Conservation (phyloP, 164 flowering plant species). For the Piper longum region DNA sequence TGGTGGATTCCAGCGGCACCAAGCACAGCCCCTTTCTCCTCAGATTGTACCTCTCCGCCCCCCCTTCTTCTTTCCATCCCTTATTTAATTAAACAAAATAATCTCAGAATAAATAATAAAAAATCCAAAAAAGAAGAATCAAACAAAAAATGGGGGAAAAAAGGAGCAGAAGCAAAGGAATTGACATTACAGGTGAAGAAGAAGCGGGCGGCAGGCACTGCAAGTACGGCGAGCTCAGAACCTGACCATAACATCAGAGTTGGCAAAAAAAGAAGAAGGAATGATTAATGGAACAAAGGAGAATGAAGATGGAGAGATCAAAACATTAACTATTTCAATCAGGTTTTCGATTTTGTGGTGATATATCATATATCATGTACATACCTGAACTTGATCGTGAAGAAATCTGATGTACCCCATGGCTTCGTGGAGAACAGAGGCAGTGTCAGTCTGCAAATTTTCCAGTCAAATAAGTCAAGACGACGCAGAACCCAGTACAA, state of each 20-base stretch:
- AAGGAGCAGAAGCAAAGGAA: neutral
- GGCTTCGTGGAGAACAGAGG: slow-evolving; percentile 89
- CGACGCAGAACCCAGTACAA: no score
- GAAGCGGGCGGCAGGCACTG: slow-evolving; percentile 21
- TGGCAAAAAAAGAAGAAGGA: neutral
- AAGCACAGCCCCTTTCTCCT: slow-evolving; percentile 68
- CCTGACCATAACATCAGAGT: slow-evolving; percentile 9
- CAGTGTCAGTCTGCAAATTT: slow-evolving; percentile 70
- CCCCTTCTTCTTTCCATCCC: slow-evolving; percentile 5
- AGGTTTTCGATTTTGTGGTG: neutral
- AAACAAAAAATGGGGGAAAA: neutral
- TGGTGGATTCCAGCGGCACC: slow-evolving; percentile 47
- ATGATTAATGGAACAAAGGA: neutral
- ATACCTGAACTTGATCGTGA: slow-evolving; percentile 75
- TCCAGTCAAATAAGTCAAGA: slow-evolving; percentile 4
- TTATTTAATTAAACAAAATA: neutral
- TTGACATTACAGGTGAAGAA: slow-evolving; percentile 6
- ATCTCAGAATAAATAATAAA: neutral
- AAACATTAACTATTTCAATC: neutral
- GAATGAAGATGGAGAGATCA: neutral
- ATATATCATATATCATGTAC: neutral
- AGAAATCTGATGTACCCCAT: slow-evolving; percentile 80
- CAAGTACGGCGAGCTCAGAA: slow-evolving; percentile 56
- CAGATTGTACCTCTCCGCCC: slow-evolving; percentile 23
- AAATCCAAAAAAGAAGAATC: neutral